phyloP scores from a whole-genome alignment of 192 early-diverging fungal genomes.

The Cetraspora pellucida region DNA sequence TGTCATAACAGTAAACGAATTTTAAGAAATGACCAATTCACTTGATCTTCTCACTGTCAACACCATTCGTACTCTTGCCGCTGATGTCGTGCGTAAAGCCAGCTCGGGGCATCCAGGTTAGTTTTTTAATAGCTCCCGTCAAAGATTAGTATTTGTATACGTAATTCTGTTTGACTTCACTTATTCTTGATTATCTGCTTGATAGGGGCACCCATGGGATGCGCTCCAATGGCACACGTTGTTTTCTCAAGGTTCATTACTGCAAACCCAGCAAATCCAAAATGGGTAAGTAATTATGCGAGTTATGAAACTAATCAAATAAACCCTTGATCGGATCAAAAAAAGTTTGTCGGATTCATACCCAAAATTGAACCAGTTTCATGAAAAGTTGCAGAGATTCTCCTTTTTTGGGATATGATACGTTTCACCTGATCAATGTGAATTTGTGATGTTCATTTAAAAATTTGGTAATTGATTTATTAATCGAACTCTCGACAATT shows the following conservation, averaged over 20 bases:
- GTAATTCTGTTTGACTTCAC: neutral
- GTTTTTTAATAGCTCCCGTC: neutral
- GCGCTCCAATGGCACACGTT: conserved; percentile 90
- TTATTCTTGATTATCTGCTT: neutral
- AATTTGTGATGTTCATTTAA: neutral
- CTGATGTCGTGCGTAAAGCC: conserved; percentile 85
- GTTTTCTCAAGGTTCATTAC: conserved; percentile 85
- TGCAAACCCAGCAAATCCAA: conserved; percentile 84
- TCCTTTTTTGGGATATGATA: neutral
- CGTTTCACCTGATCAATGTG: neutral
- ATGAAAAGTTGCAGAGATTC: neutral
- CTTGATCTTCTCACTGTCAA: conserved; percentile 70
- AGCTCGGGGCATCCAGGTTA: conserved; percentile 93
- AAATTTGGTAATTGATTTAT: neutral
- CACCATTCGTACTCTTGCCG: conserved; percentile 88
- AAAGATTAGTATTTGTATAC: neutral
- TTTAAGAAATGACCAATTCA: neutral
- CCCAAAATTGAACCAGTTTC: too few species aligned
- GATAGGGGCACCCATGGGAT: conserved; percentile 93
- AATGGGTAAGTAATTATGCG: conserved; percentile 66
- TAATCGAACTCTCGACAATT: neutral
- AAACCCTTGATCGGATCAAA: neutral
- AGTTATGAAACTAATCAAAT: neutral
- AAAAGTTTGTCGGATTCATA: too few species aligned
- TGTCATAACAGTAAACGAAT: neutral